phyloP scores from a whole-genome alignment of 805 yeast species.

The Metschnikowia colocasiae region DNA sequence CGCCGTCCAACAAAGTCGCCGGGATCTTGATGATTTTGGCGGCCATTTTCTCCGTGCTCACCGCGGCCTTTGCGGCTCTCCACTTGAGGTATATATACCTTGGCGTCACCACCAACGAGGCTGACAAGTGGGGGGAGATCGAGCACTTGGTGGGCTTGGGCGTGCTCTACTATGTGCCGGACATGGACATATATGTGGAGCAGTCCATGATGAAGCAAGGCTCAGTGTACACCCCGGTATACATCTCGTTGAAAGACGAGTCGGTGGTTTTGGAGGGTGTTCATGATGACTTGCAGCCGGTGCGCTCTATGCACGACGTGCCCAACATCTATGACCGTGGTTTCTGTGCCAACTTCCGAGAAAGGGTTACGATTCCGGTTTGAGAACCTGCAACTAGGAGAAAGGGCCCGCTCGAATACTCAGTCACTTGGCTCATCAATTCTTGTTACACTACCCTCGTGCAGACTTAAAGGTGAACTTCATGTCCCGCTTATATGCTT shows the following conservation, averaged over 20 bases:
- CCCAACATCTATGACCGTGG: slow-evolving; percentile 50
- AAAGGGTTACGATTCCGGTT: background rate
- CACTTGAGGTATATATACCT: slow-evolving; percentile 44
- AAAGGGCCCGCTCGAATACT: too few species aligned
- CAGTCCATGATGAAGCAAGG: slow-evolving; percentile 13
- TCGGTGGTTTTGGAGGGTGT: slow-evolving; percentile 16
- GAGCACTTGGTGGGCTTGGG: slow-evolving; percentile 28
- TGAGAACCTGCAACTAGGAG: background rate
- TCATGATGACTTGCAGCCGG: slow-evolving; percentile 2
- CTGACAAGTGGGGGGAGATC: slow-evolving; percentile 65
- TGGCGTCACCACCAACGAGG: slow-evolving; percentile 77
- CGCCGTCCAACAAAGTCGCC: slow-evolving; percentile 33
- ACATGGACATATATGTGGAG: slow-evolving; percentile 22
- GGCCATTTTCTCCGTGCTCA: slow-evolving; percentile 41
- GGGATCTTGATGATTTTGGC: slow-evolving; percentile 46
- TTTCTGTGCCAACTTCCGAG: slow-evolving; percentile 35
- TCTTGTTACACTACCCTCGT: too few species aligned
- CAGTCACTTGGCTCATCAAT: too few species aligned
- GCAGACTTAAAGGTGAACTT: background rate
- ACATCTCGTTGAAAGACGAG: slow-evolving; percentile 28
- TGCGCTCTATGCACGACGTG: slow-evolving; percentile 21
- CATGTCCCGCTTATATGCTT: background rate
- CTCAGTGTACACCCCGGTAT: slow-evolving; percentile 20
- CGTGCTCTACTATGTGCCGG: slow-evolving; percentile 12
- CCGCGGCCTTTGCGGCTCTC: slow-evolving; percentile 35